Evolutionary conservation across 192 early-diverging fungal species (phyloP), one percentile per base, ranked within the genome.

Genomic region (Rhizophagus sp.): DNA sequence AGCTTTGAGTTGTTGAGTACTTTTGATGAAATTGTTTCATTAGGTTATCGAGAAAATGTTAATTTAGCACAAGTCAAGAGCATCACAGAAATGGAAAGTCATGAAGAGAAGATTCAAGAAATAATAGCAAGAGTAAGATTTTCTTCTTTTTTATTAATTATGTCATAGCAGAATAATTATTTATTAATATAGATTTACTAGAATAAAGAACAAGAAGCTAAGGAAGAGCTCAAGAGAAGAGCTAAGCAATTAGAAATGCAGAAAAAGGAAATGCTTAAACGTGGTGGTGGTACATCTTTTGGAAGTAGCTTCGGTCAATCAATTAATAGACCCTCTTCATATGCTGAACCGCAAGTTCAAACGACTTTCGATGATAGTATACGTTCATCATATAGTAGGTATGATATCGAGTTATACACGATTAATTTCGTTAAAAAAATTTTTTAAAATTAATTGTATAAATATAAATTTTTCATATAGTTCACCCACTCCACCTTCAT

Each of bases 201-300:
- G 91, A 96, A 94, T 84, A 97, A 98, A 85, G 97, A 99, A 82
- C 94, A 92, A 76, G 96, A 99, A 83, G 98, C 98, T 6, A 98
- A 97, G 88, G 95, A 98, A 81, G 96, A 97, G 80, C 91, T 97
- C 75, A 97, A 97, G 82, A 87, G 96, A 76, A 92, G 95, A 66
- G 97, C 96, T 44, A 94, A 95, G 83, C 87, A 93, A 82, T 90
- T 98, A 84, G 98, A 99, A 33, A 85, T 94, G 86, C 96, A 98
- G 83, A 91, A 93, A 73, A 90, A 92, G 68, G 95, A 97, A 82
- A 90, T 91, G 34, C 87, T 86, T 7, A 92, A 90, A 79, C 85
- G 87, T 47, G 86, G 86, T 76, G 88, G 89, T 25, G 90, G 92
- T 15, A 88, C 87, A 79, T 84, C 85, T 6, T 83, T 89, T 67